Percentiles rank a stretch among this genome's conserved stretches.
Conservation (phyloP, 1,284 basidiomycete species). For the Volvariella volvacea region DNA sequence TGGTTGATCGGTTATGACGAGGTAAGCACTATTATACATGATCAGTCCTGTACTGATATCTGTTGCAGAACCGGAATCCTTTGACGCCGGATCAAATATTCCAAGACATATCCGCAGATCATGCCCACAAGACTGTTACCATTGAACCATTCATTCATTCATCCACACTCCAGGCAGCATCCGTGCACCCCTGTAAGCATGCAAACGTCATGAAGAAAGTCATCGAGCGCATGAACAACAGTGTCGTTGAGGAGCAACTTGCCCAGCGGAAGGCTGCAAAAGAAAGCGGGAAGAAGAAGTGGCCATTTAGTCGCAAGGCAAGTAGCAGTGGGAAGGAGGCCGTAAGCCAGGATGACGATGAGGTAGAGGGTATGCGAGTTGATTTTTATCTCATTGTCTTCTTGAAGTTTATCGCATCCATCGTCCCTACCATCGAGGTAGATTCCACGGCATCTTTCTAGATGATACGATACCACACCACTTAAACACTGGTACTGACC, state of each 20-base stretch:
- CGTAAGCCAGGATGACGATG: constrained; percentile 49
- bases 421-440: constrained; percentile 93
- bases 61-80: constrained; percentile 71
- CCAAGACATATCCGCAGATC: constrained; percentile 95
- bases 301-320: constrained; percentile 72
- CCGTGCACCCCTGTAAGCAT: constrained; percentile 98
- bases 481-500: no score
- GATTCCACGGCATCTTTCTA: constrained; percentile 85
- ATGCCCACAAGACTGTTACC: constrained; percentile 98
- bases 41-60: constrained; percentile 3
- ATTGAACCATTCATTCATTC: constrained; percentile 98
- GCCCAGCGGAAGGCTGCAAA: constrained; percentile 42
- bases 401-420: constrained; percentile 94
- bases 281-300: constrained; percentile 66
- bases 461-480: no score
- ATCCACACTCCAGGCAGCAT: constrained; percentile 76
- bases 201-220: constrained; percentile 99
- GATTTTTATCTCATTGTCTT: constrained; percentile 96
- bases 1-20: constrained; percentile 96
- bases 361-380: constrained; percentile 83
- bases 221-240: constrained; percentile 96
- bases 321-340: constrained; percentile 52
- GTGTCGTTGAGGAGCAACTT: constrained; percentile 73
- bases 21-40: constrained; percentile 36
- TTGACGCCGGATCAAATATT: constrained; percentile 89